These are phyloP conservation scores for Cymbopogon citratus DNA, from an alignment of 176 grass and related monocot species.

Conservation along the genomic window DNA sequence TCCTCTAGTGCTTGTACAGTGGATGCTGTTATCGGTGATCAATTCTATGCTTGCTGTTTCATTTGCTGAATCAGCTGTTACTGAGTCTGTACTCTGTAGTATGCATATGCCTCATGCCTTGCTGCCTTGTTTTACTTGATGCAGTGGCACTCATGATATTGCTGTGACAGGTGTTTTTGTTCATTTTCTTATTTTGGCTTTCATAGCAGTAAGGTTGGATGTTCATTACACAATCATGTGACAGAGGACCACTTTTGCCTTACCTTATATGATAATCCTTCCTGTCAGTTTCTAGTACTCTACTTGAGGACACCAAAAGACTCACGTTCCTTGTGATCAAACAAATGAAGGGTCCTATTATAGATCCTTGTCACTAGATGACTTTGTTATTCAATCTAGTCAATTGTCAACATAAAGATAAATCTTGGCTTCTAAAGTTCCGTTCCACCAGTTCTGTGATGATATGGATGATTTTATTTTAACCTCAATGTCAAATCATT, in stretches of 20 bases:
- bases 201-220: neutral
- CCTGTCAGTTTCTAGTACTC: slow-evolving; percentile 14
- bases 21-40: neutral
- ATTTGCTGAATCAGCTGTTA: neutral
- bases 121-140: slow-evolving; percentile 5
- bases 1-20: neutral
- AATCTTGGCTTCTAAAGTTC: neutral
- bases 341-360: neutral
- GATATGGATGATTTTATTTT: neutral
- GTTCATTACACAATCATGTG: slow-evolving; percentile 39
- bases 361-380: neutral
- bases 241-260: slow-evolving; percentile 25
- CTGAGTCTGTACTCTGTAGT: neutral
- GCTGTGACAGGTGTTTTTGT: neutral
- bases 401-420: neutral
- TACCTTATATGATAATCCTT: slow-evolving; percentile 15
- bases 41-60: neutral
- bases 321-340: slow-evolving; percentile 19
- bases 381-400: neutral
- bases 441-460: neutral
- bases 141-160: neutral
- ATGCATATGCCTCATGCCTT: neutral
- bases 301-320: neutral
- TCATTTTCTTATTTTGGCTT: slow-evolving; percentile 28
- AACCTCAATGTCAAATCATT: neutral